Percentiles rank a stretch among this genome's conserved stretches.
phyloP scores from a whole-genome alignment of 139 green algal species.

The Micromonas commoda region DNA sequence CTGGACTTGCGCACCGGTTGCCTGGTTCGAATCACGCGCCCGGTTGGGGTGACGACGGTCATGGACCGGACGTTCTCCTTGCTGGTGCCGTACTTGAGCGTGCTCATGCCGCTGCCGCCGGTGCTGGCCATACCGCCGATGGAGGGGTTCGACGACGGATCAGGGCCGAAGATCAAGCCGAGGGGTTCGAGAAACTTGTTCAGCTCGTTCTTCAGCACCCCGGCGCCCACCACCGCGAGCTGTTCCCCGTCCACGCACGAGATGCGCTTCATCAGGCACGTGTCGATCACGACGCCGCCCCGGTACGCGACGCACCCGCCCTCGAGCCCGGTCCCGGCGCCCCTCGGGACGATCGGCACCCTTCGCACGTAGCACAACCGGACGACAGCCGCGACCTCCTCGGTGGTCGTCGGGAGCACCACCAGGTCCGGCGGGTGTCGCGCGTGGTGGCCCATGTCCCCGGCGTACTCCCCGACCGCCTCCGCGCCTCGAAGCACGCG shows the following conservation, averaged over 20 bases:
- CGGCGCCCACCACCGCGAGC: constrained; percentile 17
- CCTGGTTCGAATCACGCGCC: constrained; percentile 13
- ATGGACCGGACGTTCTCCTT: constrained; percentile 31
- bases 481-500: not conserved
- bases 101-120: constrained; percentile 20
- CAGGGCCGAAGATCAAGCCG: constrained; percentile 22
- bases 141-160: constrained; percentile 21
- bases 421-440: not conserved
- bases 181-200: constrained; percentile 11
- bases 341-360: not conserved
- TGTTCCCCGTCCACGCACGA: not conserved
- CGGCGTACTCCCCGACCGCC: not conserved
- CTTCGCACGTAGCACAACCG: not conserved
- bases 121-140: constrained; percentile 31
- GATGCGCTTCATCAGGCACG: constrained; percentile 6
- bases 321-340: constrained; percentile 25
- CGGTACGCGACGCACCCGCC: constrained; percentile 16
- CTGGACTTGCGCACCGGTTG: constrained; percentile 1
- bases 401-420: not conserved
- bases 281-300: constrained; percentile 14
- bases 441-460: constrained; percentile 6
- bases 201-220: constrained; percentile 32
- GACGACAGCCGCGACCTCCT: not conserved
- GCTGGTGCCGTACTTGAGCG: constrained; percentile 34
- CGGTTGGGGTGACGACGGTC: constrained; percentile 23